Evolutionary conservation across 1,139 yeast genomes (phyloP).

Genomic region (Hansenula lynferdii): DNA sequence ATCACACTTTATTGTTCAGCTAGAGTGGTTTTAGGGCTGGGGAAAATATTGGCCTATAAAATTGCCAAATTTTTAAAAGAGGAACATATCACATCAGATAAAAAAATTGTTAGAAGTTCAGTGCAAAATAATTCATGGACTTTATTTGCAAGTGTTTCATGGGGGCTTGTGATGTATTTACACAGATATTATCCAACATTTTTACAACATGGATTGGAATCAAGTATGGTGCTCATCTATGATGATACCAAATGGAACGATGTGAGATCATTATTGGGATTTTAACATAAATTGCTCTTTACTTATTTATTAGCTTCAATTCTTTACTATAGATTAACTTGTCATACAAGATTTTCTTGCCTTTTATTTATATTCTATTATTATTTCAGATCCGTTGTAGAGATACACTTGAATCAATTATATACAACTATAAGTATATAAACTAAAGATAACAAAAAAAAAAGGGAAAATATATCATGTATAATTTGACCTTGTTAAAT

Average conservation of each 20-base stretch:
- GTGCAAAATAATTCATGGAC: conserved; percentile 52
- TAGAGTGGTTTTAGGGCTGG: conserved; percentile 47
- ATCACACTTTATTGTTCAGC: conserved; percentile 57
- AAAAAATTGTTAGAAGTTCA: conserved; percentile 30
- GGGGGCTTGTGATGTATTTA: conserved; percentile 76
- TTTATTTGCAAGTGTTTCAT: conserved; percentile 59
- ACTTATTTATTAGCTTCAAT: no score
- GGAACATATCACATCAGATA: conserved; percentile 13
- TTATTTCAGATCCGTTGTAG: no score
- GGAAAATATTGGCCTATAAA: conserved; percentile 32
- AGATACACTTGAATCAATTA: no score
- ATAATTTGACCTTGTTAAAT: no score
- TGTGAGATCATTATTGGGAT: conserved; percentile 16
- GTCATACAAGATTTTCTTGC: no score
- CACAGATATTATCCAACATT: conserved; percentile 60
- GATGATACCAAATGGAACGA: conserved; percentile 39
- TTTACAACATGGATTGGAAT: conserved; percentile 63
- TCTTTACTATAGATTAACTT: no score
- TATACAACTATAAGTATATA: no score
- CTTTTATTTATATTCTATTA: no score
- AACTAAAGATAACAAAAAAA: no score
- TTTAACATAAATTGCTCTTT: no score
- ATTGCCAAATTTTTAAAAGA: conserved; percentile 10
- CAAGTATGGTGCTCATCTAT: conserved; percentile 69
- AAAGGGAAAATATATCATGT: no score